Evolutionary conservation across 2,329 filamentous ascomycete genomes (phyloP).

Genomic region (Aspergillus hortae): DNA sequence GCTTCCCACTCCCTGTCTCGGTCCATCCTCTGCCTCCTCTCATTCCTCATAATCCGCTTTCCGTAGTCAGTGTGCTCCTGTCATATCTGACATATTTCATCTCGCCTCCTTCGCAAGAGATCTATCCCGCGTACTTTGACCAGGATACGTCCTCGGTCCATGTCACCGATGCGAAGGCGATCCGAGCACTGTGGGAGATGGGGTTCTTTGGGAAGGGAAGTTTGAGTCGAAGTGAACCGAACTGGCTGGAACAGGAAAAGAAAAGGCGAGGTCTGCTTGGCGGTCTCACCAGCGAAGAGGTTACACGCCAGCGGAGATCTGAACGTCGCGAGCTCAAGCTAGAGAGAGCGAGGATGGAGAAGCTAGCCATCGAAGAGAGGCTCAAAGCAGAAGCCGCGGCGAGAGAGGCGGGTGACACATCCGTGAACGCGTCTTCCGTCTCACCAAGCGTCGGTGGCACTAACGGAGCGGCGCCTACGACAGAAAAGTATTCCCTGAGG

Average conservation of each 20-base stretch:
- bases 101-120: constrained; percentile 56
- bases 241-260: constrained; percentile 82
- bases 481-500: constrained; percentile 33
- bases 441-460: constrained; percentile 11
- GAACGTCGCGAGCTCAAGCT: constrained; percentile 83
- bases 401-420: constrained; percentile 21
- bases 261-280: constrained; percentile 63
- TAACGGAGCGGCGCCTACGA: constrained; percentile 14
- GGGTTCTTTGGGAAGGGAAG: constrained; percentile 96
- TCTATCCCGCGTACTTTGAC: constrained; percentile 77
- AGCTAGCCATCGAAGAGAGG: constrained; percentile 75
- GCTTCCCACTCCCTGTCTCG: constrained; percentile 72
- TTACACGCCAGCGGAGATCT: constrained; percentile 70
- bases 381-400: constrained; percentile 52
- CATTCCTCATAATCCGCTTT: constrained; percentile 89
- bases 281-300: constrained; percentile 73
- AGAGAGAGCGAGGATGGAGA: constrained; percentile 83
- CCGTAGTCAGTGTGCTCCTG: constrained; percentile 74
- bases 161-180: constrained; percentile 70
- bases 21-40: constrained; percentile 82
- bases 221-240: constrained; percentile 90
- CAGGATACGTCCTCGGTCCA: constrained; percentile 76
- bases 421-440: constrained; percentile 11
- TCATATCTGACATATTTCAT: constrained; percentile 73
- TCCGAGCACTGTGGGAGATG: constrained; percentile 87